A percentile compares a stretch with the other conserved stretches of the same genome.
These are phyloP conservation scores for Dillenia suffruticosa DNA, from an alignment of 164 flowering plant genomes.

Conservation along the genomic window DNA sequence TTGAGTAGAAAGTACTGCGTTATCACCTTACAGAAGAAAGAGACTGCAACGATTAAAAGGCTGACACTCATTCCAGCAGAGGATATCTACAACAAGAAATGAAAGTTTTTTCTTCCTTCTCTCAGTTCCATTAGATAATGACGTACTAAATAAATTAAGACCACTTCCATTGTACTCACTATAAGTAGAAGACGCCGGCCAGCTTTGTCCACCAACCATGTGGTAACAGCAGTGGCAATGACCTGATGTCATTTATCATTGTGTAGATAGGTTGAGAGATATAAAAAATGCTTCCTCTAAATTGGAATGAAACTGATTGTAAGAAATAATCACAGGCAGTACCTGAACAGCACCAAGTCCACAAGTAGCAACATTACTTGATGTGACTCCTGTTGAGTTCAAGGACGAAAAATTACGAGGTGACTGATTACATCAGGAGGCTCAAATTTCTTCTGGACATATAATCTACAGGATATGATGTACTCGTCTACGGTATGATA, in stretches of 20 bases:
- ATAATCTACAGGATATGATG: no score
- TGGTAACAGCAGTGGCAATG: constrained; percentile 71
- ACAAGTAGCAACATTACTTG: constrained; percentile 65
- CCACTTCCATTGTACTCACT: constrained; percentile 40
- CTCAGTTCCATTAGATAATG: constrained; percentile 1
- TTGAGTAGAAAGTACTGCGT: background rate
- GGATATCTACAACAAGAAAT: constrained; percentile 49
- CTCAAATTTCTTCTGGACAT: no score
- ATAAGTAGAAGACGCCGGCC: constrained; percentile 92
- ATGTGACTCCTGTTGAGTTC: constrained; percentile 51
- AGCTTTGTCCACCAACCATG: constrained; percentile 83
- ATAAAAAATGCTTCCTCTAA: no score
- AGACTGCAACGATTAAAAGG: constrained; percentile 66
- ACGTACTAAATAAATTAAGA: constrained; percentile 1
- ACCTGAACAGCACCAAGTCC: constrained; percentile 91
- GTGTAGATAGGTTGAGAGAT: background rate
- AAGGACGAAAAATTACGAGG: constrained; percentile 4
- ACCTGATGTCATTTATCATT: constrained; percentile 43
- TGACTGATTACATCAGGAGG: background rate
- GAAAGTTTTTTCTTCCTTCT: background rate
- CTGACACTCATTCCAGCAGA: constrained; percentile 74
- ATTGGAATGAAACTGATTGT: background rate
- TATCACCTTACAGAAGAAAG: constrained; percentile 70
- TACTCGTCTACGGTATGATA: no score
- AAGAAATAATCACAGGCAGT: constrained; percentile 7